Evolutionary conservation across 139 green algal species (phyloP).

Genomic region (Micractinium conductrix): DNA sequence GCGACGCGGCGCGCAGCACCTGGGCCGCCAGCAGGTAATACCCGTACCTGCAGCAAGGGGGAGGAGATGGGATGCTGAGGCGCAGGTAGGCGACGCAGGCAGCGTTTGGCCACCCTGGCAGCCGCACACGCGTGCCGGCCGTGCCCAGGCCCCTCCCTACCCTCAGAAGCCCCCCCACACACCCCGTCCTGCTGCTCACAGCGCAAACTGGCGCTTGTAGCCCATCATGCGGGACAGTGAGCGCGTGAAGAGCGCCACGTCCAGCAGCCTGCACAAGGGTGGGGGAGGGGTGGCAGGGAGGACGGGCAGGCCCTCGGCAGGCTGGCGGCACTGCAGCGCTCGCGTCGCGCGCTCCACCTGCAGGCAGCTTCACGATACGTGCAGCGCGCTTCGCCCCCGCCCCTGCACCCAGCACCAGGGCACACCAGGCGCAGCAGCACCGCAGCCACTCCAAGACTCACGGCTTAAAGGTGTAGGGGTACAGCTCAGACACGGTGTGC

Average conservation of each 20-base stretch:
- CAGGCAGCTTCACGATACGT: no score
- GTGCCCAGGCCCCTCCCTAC: no score
- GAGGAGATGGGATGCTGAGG: neutral
- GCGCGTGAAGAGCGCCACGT: conserved; percentile 94
- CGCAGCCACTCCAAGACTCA: neutral
- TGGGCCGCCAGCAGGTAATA: conserved; percentile 79
- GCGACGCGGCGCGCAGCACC: conserved; percentile 79
- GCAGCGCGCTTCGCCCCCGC: no score
- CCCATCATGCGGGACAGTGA: conserved; percentile 86
- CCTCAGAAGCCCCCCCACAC: no score
- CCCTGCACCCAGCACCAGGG: neutral
- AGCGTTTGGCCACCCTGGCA: neutral
- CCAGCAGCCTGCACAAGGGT: conserved; percentile 67
- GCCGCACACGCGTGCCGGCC: no score
- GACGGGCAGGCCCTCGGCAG: neutral
- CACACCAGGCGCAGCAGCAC: neutral
- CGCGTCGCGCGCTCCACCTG: no score
- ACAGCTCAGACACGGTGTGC: conserved; percentile 85
- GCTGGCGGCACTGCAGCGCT: neutral
- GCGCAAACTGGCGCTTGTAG: conserved; percentile 77
- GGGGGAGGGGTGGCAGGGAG: neutral
- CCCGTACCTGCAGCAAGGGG: conserved; percentile 59
- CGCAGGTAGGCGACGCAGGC: no score
- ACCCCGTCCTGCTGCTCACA: neutral
- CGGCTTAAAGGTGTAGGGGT: conserved; percentile 94